Base-by-base conservation (phyloP, 2,329 filamentous ascomycete genomes). In the Penicillium brevicompactum region DNA sequence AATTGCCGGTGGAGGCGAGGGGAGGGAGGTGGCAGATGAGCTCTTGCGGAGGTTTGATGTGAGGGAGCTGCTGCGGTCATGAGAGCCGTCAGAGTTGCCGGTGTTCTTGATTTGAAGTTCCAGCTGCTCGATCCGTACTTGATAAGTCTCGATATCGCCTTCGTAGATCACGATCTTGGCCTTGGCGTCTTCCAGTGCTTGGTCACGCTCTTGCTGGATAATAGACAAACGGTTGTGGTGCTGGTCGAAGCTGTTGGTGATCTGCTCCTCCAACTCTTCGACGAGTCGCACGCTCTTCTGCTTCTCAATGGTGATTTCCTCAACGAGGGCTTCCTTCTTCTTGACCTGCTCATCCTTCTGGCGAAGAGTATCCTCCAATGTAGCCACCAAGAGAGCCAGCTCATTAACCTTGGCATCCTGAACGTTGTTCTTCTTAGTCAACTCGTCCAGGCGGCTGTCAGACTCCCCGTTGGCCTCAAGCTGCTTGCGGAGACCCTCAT, bases 261-360 rank as follows among this genome's bases (percentile, higher is more conserved):
- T 86, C 74, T 99, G 94, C 67, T 97, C 93, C 75, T 99, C 94
- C 5, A 99, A 86, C 76, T 99, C 93, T 72, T 97, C 91, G 8
- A 99, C 91, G 11, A 99, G 81, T 21, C 91, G 87, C 41, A 90
- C 89, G 74, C 94, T 95, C 82, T 96, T 97, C 78, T 91, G 88
- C 80, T 95, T 96, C 76, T 85, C 84, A 14, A 80, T 77, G 21
- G 76, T 79, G 53, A 86, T 77, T 60, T 78, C 78, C 59, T 83
- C 80, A 22, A 78, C 67, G 4, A 74, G 67, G 4, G 71, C 66
- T 45, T 79, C 77, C 63, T 77, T 77, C 68, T 78, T 78, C 69
- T 75, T 75, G 46, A 79, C 66, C 49, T 74, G 67, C 46, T 73
- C 72, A 1, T 79, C 75, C 60, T 77, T 77, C 55, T 76, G 73